These are phyloP conservation scores for Rhizoctonia solani DNA, from an alignment of 1,284 basidiomycete species.

Conservation along the genomic window DNA sequence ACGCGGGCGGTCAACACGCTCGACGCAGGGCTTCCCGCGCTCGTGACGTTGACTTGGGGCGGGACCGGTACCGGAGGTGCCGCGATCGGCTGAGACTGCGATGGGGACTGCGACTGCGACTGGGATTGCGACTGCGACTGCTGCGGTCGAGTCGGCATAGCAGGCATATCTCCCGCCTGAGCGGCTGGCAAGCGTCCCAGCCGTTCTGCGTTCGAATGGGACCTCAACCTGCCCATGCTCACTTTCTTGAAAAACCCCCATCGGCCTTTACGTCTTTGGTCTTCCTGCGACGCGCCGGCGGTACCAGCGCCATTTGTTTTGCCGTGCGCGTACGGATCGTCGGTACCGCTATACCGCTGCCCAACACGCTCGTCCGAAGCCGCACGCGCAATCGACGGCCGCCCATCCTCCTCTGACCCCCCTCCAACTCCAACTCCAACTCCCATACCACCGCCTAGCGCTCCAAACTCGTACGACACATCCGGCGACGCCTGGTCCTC, in stretches of 20 bases:
- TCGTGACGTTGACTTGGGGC: slow-evolving; percentile 40
- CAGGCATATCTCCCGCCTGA: slow-evolving; percentile 25
- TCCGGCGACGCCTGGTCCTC: slow-evolving; percentile 17
- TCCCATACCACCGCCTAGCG: not conserved
- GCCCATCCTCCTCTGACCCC: not conserved
- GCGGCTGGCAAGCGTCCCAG: slow-evolving; percentile 9
- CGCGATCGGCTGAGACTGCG: slow-evolving; percentile 43
- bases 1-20: slow-evolving; percentile 21
- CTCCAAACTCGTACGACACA: slow-evolving; percentile 1
- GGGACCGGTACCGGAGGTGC: slow-evolving; percentile 35
- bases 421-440: not conserved
- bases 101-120: slow-evolving; percentile 40
- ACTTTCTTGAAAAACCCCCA: slow-evolving; percentile 97
- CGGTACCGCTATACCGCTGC: not conserved
- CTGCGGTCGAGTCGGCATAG: not conserved
- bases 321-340: not conserved
- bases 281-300: slow-evolving; percentile 38
- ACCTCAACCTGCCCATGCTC: slow-evolving; percentile 80
- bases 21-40: slow-evolving; percentile 20
- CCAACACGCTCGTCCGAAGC: not conserved
- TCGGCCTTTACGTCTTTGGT: slow-evolving; percentile 44
- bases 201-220: slow-evolving; percentile 28
- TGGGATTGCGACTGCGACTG: slow-evolving; percentile 9
- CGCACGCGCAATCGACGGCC: not conserved
- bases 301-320: not conserved